Evolutionary conservation across 2,329 filamentous ascomycete genomes (phyloP).

Genomic region (Orbilia javanica): DNA sequence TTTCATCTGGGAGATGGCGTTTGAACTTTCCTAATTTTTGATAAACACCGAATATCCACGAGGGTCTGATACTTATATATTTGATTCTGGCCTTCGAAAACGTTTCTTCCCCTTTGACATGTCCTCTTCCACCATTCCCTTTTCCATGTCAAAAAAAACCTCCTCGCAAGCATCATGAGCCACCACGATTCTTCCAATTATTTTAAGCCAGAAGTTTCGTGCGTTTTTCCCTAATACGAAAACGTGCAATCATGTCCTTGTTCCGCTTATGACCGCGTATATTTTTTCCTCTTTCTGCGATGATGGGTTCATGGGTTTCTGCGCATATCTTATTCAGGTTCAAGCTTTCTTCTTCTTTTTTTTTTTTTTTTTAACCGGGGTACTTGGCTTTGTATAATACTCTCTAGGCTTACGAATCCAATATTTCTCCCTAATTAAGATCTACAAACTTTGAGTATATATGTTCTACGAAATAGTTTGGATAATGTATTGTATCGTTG

Average conservation of each 20-base stretch:
- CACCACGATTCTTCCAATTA: constrained; percentile 47
- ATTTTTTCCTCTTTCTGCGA: constrained; percentile 54
- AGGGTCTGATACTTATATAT: constrained; percentile 47
- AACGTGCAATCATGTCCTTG: constrained; percentile 50
- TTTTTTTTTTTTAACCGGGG: constrained; percentile 42
- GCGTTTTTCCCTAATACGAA: constrained; percentile 35
- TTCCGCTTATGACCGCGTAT: constrained; percentile 56
- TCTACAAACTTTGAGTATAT: too few species aligned
- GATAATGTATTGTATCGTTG: neutral
- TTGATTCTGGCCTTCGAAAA: constrained; percentile 31
- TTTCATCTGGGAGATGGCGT: constrained; percentile 65
- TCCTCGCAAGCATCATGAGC: constrained; percentile 47
- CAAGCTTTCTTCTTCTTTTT: constrained; percentile 28
- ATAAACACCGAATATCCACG: constrained; percentile 57
- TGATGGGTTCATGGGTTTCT: constrained; percentile 59
- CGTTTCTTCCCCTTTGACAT: constrained; percentile 31
- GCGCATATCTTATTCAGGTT: constrained; percentile 53
- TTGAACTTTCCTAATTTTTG: constrained; percentile 63
- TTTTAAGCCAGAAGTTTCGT: constrained; percentile 55
- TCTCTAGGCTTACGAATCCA: constrained; percentile 59
- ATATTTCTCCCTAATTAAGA: constrained; percentile 51
- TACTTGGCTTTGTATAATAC: constrained; percentile 59
- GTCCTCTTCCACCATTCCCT: constrained; percentile 13
- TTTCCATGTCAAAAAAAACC: constrained; percentile 45
- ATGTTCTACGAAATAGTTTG: too few species aligned